Conservation (phyloP, 768 basidiomycete species). For the Tylopilus sp. region DNA sequence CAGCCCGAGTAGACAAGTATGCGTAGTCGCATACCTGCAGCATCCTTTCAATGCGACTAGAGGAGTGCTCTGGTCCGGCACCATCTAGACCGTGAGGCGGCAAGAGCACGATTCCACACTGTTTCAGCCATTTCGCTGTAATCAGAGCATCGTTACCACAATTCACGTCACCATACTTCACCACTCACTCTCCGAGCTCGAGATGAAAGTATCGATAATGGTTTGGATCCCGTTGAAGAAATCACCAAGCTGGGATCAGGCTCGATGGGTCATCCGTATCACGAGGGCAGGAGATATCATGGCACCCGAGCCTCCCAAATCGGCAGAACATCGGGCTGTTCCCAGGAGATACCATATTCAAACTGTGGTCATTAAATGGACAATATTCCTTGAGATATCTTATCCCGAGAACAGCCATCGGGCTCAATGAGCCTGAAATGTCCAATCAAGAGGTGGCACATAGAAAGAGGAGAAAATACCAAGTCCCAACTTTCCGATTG, state of each 20-base stretch:
- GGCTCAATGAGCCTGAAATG: slow-evolving; percentile 64
- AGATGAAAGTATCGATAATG: slow-evolving; percentile 86
- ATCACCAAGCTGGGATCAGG: slow-evolving; percentile 66
- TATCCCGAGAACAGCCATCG: too few relatives aligned
- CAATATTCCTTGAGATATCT: slow-evolving; percentile 24
- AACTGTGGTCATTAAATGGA: slow-evolving; percentile 56
- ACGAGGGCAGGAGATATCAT: too few relatives aligned
- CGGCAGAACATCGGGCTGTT: slow-evolving; percentile 71
- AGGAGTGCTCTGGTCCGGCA: too few relatives aligned
- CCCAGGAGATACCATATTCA: slow-evolving; percentile 90
- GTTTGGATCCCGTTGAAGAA: slow-evolving; percentile 90
- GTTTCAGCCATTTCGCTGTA: too few relatives aligned
- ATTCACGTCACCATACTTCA: too few relatives aligned
- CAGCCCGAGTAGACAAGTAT: neutral
- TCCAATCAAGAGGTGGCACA: neutral
- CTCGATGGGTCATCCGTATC: too few relatives aligned
- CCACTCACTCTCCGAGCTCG: too few relatives aligned
- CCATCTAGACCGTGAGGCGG: slow-evolving; percentile 90
- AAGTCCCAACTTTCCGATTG: slow-evolving; percentile 70
- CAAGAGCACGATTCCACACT: slow-evolving; percentile 82
- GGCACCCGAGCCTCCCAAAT: too few relatives aligned
- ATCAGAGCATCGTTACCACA: neutral
- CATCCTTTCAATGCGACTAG: too few relatives aligned
- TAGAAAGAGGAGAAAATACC: slow-evolving; percentile 32
- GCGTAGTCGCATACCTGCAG: slow-evolving; percentile 56